Evolutionary conservation across 208 protist species (phyloP).

Genomic region (Trypanosoma rangeli): DNA sequence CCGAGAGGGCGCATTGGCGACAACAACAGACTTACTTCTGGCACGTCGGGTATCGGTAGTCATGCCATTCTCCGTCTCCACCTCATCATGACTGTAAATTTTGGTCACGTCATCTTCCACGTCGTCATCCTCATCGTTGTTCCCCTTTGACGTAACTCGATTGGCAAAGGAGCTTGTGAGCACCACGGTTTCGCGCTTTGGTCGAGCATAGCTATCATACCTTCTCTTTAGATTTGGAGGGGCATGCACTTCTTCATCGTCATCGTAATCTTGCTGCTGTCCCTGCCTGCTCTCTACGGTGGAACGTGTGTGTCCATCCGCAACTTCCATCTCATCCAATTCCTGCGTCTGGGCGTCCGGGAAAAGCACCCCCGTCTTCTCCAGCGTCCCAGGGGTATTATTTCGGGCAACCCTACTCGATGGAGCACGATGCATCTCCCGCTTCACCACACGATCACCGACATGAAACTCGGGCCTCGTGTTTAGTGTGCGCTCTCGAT

Average conservation of each 20-base stretch:
- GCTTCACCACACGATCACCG: not conserved
- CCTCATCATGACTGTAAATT: slow-evolving; percentile 73
- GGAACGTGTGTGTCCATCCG: not conserved
- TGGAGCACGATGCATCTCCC: not conserved
- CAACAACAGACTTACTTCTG: not conserved
- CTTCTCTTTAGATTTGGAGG: slow-evolving; percentile 59
- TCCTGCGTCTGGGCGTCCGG: slow-evolving; percentile 28
- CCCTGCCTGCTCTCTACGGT: slow-evolving; percentile 3
- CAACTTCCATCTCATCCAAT: slow-evolving; percentile 13
- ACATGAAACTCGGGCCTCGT: not conserved
- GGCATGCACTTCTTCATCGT: slow-evolving; percentile 18
- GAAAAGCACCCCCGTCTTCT: slow-evolving; percentile 28
- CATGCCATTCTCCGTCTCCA: slow-evolving; percentile 15
- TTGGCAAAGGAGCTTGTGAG: slow-evolving; percentile 64
- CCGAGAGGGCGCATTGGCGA: not conserved
- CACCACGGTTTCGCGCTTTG: slow-evolving; percentile 44
- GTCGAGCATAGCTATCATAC: slow-evolving; percentile 50
- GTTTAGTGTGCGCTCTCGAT: not conserved
- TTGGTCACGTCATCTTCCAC: slow-evolving; percentile 60
- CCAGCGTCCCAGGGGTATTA: not conserved
- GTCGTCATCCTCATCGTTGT: slow-evolving; percentile 30
- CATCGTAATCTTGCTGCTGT: slow-evolving; percentile 12
- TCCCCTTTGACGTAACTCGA: not conserved
- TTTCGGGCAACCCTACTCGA: not conserved
- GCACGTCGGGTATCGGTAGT: not conserved